Conservation (phyloP, 805 yeast species). For the Clavispora carvajalis region DNA sequence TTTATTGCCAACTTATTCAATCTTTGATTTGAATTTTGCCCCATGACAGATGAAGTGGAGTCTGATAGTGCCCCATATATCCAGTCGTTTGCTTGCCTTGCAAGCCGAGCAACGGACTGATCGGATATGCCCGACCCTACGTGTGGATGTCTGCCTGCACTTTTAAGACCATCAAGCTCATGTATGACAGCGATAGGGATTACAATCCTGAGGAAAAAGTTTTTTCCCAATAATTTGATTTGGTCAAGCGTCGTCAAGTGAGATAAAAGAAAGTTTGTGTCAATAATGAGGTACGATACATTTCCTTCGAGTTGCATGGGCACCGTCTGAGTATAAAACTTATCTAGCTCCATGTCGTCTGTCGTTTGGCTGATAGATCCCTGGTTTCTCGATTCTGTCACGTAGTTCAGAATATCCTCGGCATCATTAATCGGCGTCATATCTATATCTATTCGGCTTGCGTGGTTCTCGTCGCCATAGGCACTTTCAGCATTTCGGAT, state of each 20-base stretch:
- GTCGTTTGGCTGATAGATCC: slow-evolving; percentile 6
- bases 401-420: slow-evolving; percentile 37
- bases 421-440: slow-evolving; percentile 49
- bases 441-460: slow-evolving; percentile 33
- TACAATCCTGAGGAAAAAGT: slow-evolving; percentile 48
- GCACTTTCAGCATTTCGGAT: slow-evolving; percentile 21
- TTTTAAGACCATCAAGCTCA: slow-evolving; percentile 83
- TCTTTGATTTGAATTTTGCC: slow-evolving; percentile 57
- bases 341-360: slow-evolving; percentile 15
- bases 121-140: slow-evolving; percentile 1
- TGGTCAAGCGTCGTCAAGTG: slow-evolving; percentile 58
- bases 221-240: slow-evolving; percentile 34
- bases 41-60: slow-evolving; percentile 46
- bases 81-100: slow-evolving; percentile 78
- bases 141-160: slow-evolving; percentile 21
- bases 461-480: slow-evolving; percentile 12
- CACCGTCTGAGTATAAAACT: slow-evolving; percentile 9
- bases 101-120: slow-evolving; percentile 47
- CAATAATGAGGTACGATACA: slow-evolving; percentile 53
- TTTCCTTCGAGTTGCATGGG: slow-evolving; percentile 15
- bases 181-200: slow-evolving; percentile 66
- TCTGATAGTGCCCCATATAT: slow-evolving; percentile 56
- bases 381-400: slow-evolving; percentile 13
- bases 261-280: slow-evolving; percentile 77
- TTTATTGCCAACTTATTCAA: slow-evolving; percentile 42